Conservation (phyloP, 2,329 filamentous ascomycete genomes). For the Diaporthe amygdali region DNA sequence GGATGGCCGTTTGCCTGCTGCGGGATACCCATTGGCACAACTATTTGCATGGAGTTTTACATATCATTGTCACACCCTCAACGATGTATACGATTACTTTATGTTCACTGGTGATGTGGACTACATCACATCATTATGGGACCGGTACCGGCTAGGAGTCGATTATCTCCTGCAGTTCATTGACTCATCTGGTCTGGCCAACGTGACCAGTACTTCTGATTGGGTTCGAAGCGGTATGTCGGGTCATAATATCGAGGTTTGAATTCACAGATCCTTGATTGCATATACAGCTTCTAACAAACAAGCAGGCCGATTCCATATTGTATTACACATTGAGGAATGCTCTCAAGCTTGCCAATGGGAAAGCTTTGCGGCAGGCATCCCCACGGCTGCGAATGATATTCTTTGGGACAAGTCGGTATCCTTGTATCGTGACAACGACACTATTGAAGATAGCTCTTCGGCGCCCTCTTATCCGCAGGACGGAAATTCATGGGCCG, state of each 20-base stretch:
- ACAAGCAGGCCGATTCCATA: slow-evolving; percentile 59
- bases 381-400: slow-evolving; percentile 47
- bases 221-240: slow-evolving; percentile 56
- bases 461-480: neutral
- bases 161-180: slow-evolving; percentile 39
- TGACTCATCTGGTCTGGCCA: slow-evolving; percentile 46
- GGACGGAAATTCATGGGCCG: slow-evolving; percentile 17
- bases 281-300: slow-evolving; percentile 41
- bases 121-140: slow-evolving; percentile 53
- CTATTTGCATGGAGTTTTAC: slow-evolving; percentile 50
- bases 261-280: slow-evolving; percentile 27
- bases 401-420: slow-evolving; percentile 50
- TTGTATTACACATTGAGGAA: slow-evolving; percentile 55
- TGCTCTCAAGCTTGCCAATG: slow-evolving; percentile 47
- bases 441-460: slow-evolving; percentile 43
- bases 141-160: slow-evolving; percentile 52
- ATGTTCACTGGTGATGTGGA: slow-evolving; percentile 57
- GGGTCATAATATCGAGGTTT: slow-evolving; percentile 40
- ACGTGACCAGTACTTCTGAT: slow-evolving; percentile 52
- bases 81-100: slow-evolving; percentile 63
- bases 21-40: slow-evolving; percentile 43
- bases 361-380: slow-evolving; percentile 24
- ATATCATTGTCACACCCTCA: slow-evolving; percentile 63
- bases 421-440: slow-evolving; percentile 56
- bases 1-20: slow-evolving; percentile 48